A percentile compares a stretch with the other conserved stretches of the same genome.
Evolutionary conservation across 345 rosid genomes (phyloP).

Genomic region (Dipteronia dyeriana): DNA sequence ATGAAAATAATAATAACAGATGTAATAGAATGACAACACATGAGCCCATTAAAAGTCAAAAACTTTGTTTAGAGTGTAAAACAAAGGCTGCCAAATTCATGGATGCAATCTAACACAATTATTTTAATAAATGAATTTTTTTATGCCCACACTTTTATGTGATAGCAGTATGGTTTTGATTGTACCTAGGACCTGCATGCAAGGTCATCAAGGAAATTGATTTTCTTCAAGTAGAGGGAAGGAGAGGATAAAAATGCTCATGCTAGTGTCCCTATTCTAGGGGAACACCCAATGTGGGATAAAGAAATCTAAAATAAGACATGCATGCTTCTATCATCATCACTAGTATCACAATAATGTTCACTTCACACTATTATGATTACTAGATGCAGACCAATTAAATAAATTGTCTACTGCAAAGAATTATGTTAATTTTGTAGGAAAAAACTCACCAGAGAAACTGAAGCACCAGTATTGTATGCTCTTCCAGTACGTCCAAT

Average conservation of each 20-base stretch:
- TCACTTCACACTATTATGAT: neutral
- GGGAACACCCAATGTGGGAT: neutral
- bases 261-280: neutral
- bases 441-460: slow-evolving; percentile 71
- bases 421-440: neutral
- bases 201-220: neutral
- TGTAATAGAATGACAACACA: neutral
- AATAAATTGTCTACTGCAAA: neutral
- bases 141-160: neutral
- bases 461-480: slow-evolving; percentile 60
- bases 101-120: neutral
- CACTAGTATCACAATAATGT: slow-evolving; percentile 1
- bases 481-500: slow-evolving; percentile 98
- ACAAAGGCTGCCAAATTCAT: neutral
- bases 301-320: neutral
- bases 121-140: neutral
- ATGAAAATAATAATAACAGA: neutral
- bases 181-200: neutral
- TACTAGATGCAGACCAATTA: neutral
- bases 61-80: neutral
- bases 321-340: neutral
- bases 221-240: neutral
- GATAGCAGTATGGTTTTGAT: neutral
- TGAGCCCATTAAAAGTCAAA: neutral
- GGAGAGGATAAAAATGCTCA: neutral